Base-by-base conservation (phyloP, 768 basidiomycete genomes). In the Strobilomyces dryophilus region DNA sequence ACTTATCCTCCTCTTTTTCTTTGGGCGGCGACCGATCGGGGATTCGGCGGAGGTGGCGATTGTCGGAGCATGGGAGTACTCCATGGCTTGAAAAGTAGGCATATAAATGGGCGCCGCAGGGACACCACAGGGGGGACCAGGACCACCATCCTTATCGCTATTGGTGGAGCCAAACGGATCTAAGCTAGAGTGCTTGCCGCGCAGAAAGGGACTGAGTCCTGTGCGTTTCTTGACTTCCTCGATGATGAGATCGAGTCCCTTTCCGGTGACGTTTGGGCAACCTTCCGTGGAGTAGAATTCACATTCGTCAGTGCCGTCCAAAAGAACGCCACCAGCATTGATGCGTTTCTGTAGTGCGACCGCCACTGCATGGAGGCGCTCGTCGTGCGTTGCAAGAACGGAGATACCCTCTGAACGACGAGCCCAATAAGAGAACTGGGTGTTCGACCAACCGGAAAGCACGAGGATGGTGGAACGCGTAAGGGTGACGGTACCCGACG, bases 371-470 rank as follows among this genome's bases (percentile, higher is more conserved):
- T 62, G 70, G 39, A 78, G 66, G 39, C 72, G 73, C 36, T 65
- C 63, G 55, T 78, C 77, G 41, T 74, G 70, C 36, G 66, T 55
- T 15, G 72, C 68, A 29, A 78, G 70, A 36, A 79, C 77, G 45
- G 76, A 77, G 42, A 78, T 73, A 27, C 75, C 77, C 61, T 79
- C 78, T 6, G 73, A 66, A 29, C 77, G 76, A 47, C 77, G 76
- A n/a, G 77, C 75, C 78, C 77, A 78, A 54, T 79, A 79, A 43
- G 77, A 79, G 46, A 78, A 78, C 52, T 79, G 78, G 9, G 77
- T 79, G 46, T 79, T 78, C 18, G 78, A 79, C 77, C 77, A 79
- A 53, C 77, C 77, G 6, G 77, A 77, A 46, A 78, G 71, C 42
- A 73, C 64, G 46, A 78, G 74, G 47, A 78, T 73, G 41, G 75